phyloP scores from a whole-genome alignment of 768 basidiomycete species.

The Lactarius vividus region DNA sequence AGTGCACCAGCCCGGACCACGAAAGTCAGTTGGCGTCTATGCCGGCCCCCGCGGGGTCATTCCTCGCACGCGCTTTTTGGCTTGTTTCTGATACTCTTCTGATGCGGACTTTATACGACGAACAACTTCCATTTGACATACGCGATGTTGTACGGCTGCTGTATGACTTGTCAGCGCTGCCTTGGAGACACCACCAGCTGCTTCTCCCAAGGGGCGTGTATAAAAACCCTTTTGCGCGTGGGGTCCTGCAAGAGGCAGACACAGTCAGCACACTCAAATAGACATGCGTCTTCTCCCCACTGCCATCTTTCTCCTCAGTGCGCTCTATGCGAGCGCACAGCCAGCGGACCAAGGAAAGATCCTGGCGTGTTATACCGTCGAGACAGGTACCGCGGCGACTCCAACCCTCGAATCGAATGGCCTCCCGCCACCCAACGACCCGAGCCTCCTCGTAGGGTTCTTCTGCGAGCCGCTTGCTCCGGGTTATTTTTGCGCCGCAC shows the following conservation, averaged over 20 bases:
- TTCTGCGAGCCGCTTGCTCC: neutral
- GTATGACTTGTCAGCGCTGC: neutral
- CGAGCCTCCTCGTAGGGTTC: neutral
- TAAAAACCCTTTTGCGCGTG: neutral
- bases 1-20: too few species aligned
- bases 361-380: neutral
- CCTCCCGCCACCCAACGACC: neutral
- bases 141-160: neutral
- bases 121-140: neutral
- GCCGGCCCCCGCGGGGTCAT: neutral
- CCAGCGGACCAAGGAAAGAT: neutral
- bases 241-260: neutral
- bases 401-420: neutral
- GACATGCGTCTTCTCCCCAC: neutral
- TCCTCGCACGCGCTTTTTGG: neutral
- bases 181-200: neutral
- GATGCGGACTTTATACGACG: neutral
- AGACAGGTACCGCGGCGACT: neutral
- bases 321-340: neutral
- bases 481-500: neutral
- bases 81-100: neutral
- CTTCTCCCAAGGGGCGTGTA: neutral
- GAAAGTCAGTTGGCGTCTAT: neutral
- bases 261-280: too few species aligned
- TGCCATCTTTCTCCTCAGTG: neutral